These are phyloP conservation scores for Syncephalastrum contaminatum DNA, from an alignment of 371 early-diverging fungal species.

Conservation along the genomic window DNA sequence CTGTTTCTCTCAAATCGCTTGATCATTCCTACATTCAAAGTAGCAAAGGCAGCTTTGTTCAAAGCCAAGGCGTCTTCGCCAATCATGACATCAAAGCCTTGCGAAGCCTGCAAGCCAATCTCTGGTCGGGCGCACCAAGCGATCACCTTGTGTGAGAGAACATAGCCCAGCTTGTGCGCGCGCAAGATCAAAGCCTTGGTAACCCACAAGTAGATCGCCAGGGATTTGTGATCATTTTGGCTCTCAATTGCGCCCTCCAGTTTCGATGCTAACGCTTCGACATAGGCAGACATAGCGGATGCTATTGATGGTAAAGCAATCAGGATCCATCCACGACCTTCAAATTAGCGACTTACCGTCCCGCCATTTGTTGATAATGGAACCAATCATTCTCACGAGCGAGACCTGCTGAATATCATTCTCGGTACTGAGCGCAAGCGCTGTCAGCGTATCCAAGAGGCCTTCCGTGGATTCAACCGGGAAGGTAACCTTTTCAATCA, in stretches of 20 bases:
- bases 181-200: constrained; percentile 64
- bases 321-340: not conserved
- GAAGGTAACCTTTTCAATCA: constrained; percentile 28
- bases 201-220: constrained; percentile 47
- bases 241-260: constrained; percentile 26
- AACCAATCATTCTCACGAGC: constrained; percentile 52
- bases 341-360: constrained; percentile 33
- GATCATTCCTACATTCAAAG: constrained; percentile 49
- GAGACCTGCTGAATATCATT: constrained; percentile 38
- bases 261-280: constrained; percentile 20
- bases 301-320: constrained; percentile 14
- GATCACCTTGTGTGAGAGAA: constrained; percentile 60
- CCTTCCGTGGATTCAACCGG: constrained; percentile 52
- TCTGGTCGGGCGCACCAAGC: constrained; percentile 44
- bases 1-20: not conserved
- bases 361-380: constrained; percentile 62
- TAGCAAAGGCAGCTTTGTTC: constrained; percentile 70
- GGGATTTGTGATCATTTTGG: constrained; percentile 6
- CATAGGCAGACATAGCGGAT: constrained; percentile 30
- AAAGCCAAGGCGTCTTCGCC: constrained; percentile 68
- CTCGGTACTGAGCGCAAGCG: constrained; percentile 41
- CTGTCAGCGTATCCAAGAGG: constrained; percentile 48
- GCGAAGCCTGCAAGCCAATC: constrained; percentile 55
- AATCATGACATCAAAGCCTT: constrained; percentile 68
- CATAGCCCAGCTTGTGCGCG: constrained; percentile 53